phyloP scores from a whole-genome alignment of 2,329 filamentous ascomycete species.

The Endothia cerciana region DNA sequence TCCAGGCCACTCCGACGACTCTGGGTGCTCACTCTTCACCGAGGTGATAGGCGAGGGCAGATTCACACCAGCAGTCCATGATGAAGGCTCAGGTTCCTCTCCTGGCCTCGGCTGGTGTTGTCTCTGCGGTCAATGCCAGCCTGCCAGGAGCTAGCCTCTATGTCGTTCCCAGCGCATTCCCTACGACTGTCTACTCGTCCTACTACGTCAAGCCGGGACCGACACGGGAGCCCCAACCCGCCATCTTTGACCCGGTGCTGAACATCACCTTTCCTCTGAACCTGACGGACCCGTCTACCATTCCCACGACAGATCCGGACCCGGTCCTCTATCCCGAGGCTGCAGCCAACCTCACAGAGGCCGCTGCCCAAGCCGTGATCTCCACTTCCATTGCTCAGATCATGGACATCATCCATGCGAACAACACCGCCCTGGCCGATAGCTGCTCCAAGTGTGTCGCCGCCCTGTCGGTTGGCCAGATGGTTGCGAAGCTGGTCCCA shows the following conservation, averaged over 20 bases:
- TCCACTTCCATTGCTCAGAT: conserved; percentile 49
- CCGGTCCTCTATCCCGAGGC: conserved; percentile 54
- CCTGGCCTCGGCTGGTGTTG: conserved; percentile 19
- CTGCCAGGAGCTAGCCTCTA: conserved; percentile 43
- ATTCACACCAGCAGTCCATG: not conserved
- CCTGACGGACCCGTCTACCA: conserved; percentile 56
- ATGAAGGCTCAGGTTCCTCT: conserved; percentile 26
- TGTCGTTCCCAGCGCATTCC: conserved; percentile 51
- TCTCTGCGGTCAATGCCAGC: conserved; percentile 18
- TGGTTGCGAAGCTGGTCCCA: conserved; percentile 54
- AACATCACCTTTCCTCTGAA: conserved; percentile 58
- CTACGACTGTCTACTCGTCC: conserved; percentile 53
- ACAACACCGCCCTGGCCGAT: conserved; percentile 38
- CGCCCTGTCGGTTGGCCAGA: conserved; percentile 53
- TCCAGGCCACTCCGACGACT: not conserved
- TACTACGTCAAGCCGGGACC: conserved; percentile 47
- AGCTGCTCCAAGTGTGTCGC: conserved; percentile 59
- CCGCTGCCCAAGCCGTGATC: conserved; percentile 46
- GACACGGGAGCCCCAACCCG: conserved; percentile 41
- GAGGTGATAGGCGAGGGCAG: not conserved
- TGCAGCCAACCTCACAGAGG: conserved; percentile 47
- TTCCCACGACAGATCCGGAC: conserved; percentile 53
- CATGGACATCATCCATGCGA: conserved; percentile 45
- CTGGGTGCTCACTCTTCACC: not conserved
- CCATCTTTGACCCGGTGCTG: conserved; percentile 56